A percentile compares a stretch with the other conserved stretches of the same genome.
phyloP scores from a whole-genome alignment of 306 rosid genomes.

The Cucumis hystrix region DNA sequence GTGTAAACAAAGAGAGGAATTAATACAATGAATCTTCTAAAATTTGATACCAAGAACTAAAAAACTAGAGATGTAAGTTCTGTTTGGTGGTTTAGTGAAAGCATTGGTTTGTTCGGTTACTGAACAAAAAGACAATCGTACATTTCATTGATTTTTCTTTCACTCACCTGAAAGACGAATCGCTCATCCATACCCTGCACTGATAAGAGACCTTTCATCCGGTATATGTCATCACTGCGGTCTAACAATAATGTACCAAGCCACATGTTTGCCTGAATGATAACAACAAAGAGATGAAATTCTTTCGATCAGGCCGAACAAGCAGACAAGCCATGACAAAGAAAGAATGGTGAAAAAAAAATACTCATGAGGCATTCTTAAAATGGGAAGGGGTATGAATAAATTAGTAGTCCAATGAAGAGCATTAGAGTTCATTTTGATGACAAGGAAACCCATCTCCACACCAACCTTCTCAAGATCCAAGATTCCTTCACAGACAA shows the following conservation, averaged over 20 bases:
- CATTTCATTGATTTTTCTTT: not conserved
- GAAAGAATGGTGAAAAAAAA: not conserved
- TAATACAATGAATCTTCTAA: not conserved
- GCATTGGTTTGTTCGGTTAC: not conserved
- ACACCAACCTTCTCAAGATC: slow-evolving; percentile 85
- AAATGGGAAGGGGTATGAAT: not conserved
- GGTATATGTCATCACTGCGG: slow-evolving; percentile 78
- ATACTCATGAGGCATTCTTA: not conserved
- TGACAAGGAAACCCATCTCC: not conserved
- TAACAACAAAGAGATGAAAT: not conserved
- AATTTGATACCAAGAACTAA: not conserved
- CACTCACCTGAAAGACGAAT: slow-evolving; percentile 90
- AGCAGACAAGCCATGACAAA: not conserved
- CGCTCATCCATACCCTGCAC: slow-evolving; percentile 89
- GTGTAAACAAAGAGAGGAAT: not conserved
- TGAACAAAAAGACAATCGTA: not conserved
- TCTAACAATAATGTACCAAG: slow-evolving; percentile 79
- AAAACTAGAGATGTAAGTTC: not conserved
- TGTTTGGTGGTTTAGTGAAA: not conserved
- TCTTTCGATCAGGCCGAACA: not conserved
- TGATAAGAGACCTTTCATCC: slow-evolving; percentile 91
- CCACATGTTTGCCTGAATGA: slow-evolving; percentile 80
- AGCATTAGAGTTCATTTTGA: not conserved
- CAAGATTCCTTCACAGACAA: slow-evolving; percentile 92
- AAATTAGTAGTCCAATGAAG: not conserved